A percentile compares a stretch with the other conserved stretches of the same genome.
phyloP scores from a whole-genome alignment of 495 filamentous ascomycete species.

The Annulohypoxylon stygium region DNA sequence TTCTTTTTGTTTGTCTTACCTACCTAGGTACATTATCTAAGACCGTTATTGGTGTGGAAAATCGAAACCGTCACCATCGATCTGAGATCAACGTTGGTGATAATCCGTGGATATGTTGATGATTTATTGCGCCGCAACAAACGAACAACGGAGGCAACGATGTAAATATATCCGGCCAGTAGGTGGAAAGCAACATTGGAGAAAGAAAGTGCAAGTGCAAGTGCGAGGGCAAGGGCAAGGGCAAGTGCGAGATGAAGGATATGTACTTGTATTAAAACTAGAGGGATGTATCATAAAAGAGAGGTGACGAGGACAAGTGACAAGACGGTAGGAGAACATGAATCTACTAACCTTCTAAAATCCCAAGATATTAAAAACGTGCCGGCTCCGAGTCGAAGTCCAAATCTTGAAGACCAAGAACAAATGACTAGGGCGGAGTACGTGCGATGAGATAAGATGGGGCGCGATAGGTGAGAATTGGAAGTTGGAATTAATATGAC shows the following conservation, averaged over 20 bases:
- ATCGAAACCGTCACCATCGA: background rate
- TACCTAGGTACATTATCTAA: constrained; percentile 1
- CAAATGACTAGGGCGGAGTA: constrained; percentile 8
- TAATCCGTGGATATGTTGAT: background rate
- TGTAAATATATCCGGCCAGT: background rate
- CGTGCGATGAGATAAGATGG: constrained; percentile 8
- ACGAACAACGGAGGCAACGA: background rate
- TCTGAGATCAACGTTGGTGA: background rate
- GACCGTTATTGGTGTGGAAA: background rate
- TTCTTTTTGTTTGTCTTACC: background rate
- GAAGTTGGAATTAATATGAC: background rate
- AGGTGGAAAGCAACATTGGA: background rate
- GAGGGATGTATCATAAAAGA: too few relatives aligned
- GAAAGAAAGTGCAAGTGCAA: background rate
- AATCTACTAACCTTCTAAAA: constrained; percentile 29
- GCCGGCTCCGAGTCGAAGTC: constrained; percentile 19
- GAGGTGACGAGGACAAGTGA: background rate
- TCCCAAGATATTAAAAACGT: constrained; percentile 23
- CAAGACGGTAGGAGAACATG: constrained; percentile 6
- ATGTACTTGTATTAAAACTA: too few relatives aligned
- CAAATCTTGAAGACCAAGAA: background rate
- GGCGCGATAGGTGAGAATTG: background rate
- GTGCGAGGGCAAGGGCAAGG: background rate
- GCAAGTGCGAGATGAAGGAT: background rate
- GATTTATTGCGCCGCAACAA: background rate